These are phyloP conservation scores for Thalassiosira exigua DNA, from an alignment of 352 stramenopile genomes.

Conservation along the genomic window DNA sequence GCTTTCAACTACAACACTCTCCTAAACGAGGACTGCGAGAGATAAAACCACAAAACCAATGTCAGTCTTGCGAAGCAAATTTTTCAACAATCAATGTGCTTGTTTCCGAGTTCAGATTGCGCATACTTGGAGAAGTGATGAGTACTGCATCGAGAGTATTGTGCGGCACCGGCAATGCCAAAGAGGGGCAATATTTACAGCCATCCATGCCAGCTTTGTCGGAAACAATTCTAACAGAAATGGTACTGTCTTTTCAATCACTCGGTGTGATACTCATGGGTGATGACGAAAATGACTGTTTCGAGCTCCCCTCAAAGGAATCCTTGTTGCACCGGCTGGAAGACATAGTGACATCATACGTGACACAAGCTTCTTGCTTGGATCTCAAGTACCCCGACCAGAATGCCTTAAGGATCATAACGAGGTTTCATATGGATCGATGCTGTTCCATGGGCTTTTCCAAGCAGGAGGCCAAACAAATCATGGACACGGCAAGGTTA, in stretches of 20 bases:
- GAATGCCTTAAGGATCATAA: constrained; percentile 44
- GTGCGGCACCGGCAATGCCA: constrained; percentile 1
- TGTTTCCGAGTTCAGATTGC: constrained; percentile 55
- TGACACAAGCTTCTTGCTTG: constrained; percentile 56
- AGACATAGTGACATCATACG: constrained; percentile 40
- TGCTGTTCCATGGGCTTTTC: constrained; percentile 41
- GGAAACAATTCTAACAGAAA: constrained; percentile 35
- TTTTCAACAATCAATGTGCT: constrained; percentile 40
- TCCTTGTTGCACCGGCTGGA: constrained; percentile 41
- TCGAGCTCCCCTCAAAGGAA: constrained; percentile 6
- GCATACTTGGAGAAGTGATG: constrained; percentile 16
- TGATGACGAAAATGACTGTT: constrained; percentile 15
- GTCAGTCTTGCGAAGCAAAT: constrained; percentile 29
- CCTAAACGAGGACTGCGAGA: not conserved
- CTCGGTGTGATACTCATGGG: constrained; percentile 32
- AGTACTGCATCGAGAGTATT: constrained; percentile 30
- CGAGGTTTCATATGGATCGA: constrained; percentile 34
- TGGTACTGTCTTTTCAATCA: constrained; percentile 41
- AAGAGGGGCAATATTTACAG: constrained; percentile 13
- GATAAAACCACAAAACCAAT: no score
- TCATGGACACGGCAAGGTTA: constrained; percentile 24
- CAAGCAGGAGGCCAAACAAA: constrained; percentile 14
- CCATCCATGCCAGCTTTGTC: constrained; percentile 31
- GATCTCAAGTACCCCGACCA: constrained; percentile 49
- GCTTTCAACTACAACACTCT: constrained; percentile 25